These are phyloP conservation scores for Volvox carteri DNA, from an alignment of 163 green algal species.

Conservation along the genomic window DNA sequence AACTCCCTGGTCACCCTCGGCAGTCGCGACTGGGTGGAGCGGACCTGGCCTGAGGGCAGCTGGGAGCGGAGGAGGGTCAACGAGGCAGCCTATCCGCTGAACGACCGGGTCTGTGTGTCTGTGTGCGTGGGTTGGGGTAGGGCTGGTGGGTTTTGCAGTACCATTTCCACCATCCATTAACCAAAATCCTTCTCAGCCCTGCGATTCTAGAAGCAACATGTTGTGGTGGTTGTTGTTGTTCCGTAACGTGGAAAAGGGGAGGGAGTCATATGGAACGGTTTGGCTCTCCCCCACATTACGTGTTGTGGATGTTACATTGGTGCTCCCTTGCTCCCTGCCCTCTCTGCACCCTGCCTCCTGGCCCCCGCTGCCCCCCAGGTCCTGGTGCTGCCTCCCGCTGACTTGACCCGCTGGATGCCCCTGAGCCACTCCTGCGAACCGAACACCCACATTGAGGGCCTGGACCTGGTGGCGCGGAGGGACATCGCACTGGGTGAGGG, in stretches of 20 bases:
- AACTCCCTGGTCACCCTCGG: not conserved
- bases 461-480: constrained; percentile 57
- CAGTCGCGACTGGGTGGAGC: not conserved
- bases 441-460: constrained; percentile 47
- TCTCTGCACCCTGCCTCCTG: not conserved
- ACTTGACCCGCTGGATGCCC: constrained; percentile 46
- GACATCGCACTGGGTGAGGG: constrained; percentile 17
- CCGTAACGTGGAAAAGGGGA: no score
- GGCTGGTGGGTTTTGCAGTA: no score
- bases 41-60: constrained; percentile 33
- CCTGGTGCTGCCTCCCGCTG: constrained; percentile 50
- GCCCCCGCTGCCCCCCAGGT: constrained; percentile 23
- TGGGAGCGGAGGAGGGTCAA: constrained; percentile 45
- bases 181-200: no score
- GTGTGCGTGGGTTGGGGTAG: no score
- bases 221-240: no score
- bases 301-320: no score
- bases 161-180: no score
- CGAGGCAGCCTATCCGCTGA: constrained; percentile 56
- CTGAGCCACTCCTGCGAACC: constrained; percentile 62
- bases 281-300: no score
- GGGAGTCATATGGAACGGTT: no score
- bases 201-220: no score
- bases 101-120: constrained; percentile 45
- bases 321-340: no score